Evolutionary conservation across 2,329 filamentous ascomycete genomes (phyloP).

Genomic region (Didymellaceae sp.): DNA sequence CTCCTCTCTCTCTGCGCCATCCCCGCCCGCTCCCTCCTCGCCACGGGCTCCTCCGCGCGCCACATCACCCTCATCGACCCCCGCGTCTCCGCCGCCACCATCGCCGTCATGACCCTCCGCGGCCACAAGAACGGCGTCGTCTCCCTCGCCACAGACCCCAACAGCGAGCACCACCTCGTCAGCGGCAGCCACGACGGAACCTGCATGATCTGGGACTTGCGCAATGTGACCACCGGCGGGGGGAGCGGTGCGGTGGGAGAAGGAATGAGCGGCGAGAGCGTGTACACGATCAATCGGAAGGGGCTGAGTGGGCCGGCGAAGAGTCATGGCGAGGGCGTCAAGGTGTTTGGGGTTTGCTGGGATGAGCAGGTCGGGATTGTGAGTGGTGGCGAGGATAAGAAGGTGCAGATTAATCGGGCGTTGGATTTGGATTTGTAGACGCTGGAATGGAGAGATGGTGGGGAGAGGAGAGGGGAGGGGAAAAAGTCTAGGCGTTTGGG

Average conservation of each 20-base stretch:
- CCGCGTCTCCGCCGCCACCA: conserved; percentile 74
- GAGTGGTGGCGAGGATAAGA: conserved; percentile 90
- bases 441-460: not conserved
- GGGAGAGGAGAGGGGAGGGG: not conserved
- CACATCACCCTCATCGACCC: conserved; percentile 95
- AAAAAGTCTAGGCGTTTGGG: conserved; percentile 25
- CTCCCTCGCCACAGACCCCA: conserved; percentile 64
- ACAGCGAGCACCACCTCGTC: conserved; percentile 81
- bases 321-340: conserved; percentile 79
- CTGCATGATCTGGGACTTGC: conserved; percentile 91
- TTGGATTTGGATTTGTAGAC: conserved; percentile 21
- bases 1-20: conserved; percentile 81
- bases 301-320: conserved; percentile 62
- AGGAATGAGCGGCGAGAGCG: conserved; percentile 69
- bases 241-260: conserved; percentile 60
- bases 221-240: conserved; percentile 68
- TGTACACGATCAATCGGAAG: conserved; percentile 79
- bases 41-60: conserved; percentile 80
- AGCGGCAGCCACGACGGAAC: conserved; percentile 93
- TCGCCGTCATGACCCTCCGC: conserved; percentile 86
- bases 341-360: conserved; percentile 91
- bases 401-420: conserved; percentile 80
- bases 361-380: conserved; percentile 86
- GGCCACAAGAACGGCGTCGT: conserved; percentile 81
- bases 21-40: conserved; percentile 67